Percentiles rank a stretch among this genome's conserved stretches.
These are phyloP conservation scores for Aethionema arabicum DNA, from an alignment of 345 rosid species.

Conservation along the genomic window DNA sequence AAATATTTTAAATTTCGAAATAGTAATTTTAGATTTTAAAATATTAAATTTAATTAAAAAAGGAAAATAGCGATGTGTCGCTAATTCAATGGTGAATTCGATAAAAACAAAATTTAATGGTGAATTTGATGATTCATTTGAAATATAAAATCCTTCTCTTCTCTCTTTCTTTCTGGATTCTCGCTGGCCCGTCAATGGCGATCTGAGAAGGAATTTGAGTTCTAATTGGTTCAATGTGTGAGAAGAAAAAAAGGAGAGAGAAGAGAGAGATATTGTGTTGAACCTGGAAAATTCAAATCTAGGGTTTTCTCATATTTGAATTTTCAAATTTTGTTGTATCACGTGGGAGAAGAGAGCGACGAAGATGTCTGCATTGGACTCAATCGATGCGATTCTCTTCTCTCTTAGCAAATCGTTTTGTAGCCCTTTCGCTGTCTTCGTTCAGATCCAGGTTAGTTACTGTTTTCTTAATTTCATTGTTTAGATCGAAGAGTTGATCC, in stretches of 20 bases:
- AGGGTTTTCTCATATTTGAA: constrained; percentile 28
- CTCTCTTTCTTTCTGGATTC: constrained; percentile 20
- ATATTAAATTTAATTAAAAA: not conserved
- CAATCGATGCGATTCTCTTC: constrained; percentile 75
- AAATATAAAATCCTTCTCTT: constrained; percentile 28
- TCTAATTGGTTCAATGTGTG: constrained; percentile 30
- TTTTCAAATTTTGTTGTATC: not conserved
- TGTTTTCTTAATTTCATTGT: not conserved
- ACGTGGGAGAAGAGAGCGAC: constrained; percentile 23
- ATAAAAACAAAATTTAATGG: too few relatives aligned
- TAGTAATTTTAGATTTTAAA: not conserved
- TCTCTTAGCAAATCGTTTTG: constrained; percentile 72
- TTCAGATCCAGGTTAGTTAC: constrained; percentile 90
- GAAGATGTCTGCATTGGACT: constrained; percentile 58
- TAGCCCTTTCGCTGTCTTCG: constrained; percentile 67
- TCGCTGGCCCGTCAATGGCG: constrained; percentile 37
- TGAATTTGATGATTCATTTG: constrained; percentile 20
- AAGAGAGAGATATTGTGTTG: constrained; percentile 5
- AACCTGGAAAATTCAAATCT: constrained; percentile 14
- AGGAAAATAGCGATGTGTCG: constrained; percentile 17
- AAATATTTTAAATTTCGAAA: not conserved
- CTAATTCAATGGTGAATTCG: constrained; percentile 30
- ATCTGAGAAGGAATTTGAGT: constrained; percentile 28
- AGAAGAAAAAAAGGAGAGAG: constrained; percentile 23
- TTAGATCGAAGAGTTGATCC: constrained; percentile 38